Base-by-base conservation (phyloP, 371 early-diverging fungal species). In the Zopfochytrium polystomum region DNA sequence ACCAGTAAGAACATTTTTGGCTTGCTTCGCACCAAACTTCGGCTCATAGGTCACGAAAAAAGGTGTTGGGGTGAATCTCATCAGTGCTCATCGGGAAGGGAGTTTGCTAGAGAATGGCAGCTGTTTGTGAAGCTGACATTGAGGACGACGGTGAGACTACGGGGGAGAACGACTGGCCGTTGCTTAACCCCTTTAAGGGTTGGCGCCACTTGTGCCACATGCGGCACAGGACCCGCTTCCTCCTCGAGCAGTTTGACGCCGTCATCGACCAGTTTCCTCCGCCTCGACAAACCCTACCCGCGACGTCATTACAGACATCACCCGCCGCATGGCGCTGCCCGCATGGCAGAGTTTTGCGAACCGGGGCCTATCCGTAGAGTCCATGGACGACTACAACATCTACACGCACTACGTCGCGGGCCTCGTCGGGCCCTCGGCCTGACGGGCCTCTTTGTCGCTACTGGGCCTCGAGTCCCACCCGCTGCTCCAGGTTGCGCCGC, bases 381-480 rank as follows among this genome's bases (percentile, higher is more conserved):
- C 90, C 6, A 73, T 84, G 26, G 83, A 77, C 7, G 94, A 96
- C 74, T 98, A 90, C 78, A 87, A 98, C 74, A 84, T 90, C 52
- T 98, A 98, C 81, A 94, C 94, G 64, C 91, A 96, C 72, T 96
- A 95, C 74, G 98, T 95, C 26, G 98, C 98, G 33, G 98, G 98
- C 34, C 83, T 98, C 29, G 96, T 96, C 30, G 98, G 98, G n/a
- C n/a, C 1, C 78, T 89, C 64, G 98, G 96, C 33, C 78, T 98
- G 54, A 93, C 91, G 49, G 82, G 87, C 56, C 82, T 98, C 59
- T 96, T 98, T 77, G 78, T 83, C 29, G 90, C 86, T 22, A 90
- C 92, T n/a, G 22, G 90, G 89, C 2, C 83, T 95, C 50, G 96
- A 96, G 79, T 75, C 78, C 59, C 65, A 70, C 9, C 48, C 71